Conservation (phyloP, 306 rosid genomes). For the Rosa persica region DNA sequence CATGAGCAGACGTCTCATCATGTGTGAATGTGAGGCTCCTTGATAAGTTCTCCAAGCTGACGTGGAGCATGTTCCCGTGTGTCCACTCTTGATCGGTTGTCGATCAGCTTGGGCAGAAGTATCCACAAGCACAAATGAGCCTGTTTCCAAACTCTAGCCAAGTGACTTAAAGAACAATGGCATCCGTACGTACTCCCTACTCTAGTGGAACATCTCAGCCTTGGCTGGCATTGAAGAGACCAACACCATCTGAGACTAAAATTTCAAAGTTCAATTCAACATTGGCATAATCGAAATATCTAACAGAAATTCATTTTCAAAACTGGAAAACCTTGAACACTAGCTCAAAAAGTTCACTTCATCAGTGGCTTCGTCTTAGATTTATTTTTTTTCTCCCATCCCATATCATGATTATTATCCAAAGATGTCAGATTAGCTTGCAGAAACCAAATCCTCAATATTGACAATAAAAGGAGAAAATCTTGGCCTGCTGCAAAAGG, state of each 20-base stretch:
- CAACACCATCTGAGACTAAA: not conserved
- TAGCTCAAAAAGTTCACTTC: too few species aligned
- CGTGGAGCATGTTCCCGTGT: too few species aligned
- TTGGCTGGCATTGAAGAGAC: not conserved
- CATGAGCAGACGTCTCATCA: not conserved
- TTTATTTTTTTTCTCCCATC: too few species aligned
- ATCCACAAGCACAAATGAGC: not conserved
- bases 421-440: too few species aligned
- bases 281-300: too few species aligned
- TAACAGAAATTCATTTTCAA: too few species aligned
- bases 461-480: not conserved
- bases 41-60: not conserved
- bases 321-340: too few species aligned
- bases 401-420: too few species aligned
- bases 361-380: too few species aligned
- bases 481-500: not conserved
- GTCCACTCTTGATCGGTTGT: not conserved
- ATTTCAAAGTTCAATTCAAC: too few species aligned
- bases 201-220: not conserved
- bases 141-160: not conserved
- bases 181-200: not conserved
- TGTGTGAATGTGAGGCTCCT: not conserved
- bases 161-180: too few species aligned
- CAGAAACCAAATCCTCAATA: not conserved
- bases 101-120: not conserved